These are phyloP conservation scores for Parietichytrium sp. DNA, from an alignment of 108 stramenopile genomes.

Conservation along the genomic window DNA sequence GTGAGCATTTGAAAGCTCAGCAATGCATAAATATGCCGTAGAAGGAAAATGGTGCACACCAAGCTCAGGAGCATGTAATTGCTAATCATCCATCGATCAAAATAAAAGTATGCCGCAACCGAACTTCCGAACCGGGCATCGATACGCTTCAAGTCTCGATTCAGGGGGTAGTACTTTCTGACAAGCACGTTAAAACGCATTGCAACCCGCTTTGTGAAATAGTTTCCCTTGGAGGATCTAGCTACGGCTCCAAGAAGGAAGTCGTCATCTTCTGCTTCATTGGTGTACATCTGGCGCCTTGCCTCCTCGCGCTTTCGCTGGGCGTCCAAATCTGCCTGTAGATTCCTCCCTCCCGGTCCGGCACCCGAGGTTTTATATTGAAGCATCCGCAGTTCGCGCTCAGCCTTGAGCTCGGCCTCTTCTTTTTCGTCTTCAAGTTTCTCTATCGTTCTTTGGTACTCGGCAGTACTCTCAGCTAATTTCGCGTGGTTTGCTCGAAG, in stretches of 20 bases:
- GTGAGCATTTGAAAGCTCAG: not conserved
- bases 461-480: not conserved
- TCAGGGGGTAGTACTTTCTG: not conserved
- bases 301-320: conserved; percentile 35
- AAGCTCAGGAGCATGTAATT: not conserved
- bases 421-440: conserved; percentile 25
- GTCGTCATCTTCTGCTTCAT: conserved; percentile 7
- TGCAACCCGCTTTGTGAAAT: not conserved
- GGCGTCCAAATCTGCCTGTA: not conserved
- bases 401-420: not conserved
- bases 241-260: not conserved
- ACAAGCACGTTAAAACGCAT: no score
- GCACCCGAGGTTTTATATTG: conserved; percentile 1
- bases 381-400: not conserved
- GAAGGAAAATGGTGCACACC: not conserved
- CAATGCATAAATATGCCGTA: not conserved
- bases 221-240: not conserved
- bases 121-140: conserved; percentile 26
- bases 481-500: not conserved
- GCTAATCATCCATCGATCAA: not conserved
- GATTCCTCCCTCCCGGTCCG: not conserved
- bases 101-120: conserved; percentile 30
- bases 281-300: conserved; percentile 24
- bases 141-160: not conserved
- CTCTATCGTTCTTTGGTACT: not conserved